These are phyloP conservation scores for Atalantia buxifolia DNA, from an alignment of 345 rosid genomes.

Conservation along the genomic window DNA sequence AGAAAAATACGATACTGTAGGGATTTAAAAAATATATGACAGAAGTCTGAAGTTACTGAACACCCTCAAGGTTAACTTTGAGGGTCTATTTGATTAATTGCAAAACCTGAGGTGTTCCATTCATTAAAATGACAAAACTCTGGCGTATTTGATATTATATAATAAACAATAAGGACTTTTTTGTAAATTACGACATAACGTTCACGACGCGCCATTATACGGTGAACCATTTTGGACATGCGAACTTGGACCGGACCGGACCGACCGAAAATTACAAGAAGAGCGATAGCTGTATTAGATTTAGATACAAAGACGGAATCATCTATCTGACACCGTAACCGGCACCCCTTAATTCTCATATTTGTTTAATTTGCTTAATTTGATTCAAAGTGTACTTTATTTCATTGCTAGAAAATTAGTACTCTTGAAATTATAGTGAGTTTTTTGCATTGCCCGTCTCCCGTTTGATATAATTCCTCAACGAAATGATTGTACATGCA, in stretches of 20 bases:
- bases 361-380: background rate
- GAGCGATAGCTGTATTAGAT: background rate
- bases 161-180: no score
- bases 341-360: background rate
- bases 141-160: no score
- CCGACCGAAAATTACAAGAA: background rate
- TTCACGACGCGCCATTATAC: background rate
- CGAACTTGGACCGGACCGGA: background rate
- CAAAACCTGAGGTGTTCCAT: no score
- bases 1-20: no score
- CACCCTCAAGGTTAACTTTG: no score
- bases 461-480: slow-evolving; percentile 4
- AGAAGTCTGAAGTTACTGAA: no score
- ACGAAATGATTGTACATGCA: background rate
- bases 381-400: background rate
- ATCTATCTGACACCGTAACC: background rate
- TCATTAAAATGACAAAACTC: no score
- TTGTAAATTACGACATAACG: no score
- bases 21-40: no score
- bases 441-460: background rate
- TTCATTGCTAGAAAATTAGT: background rate
- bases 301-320: background rate
- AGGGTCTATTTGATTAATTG: no score
- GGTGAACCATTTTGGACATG: background rate
- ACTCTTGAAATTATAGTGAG: background rate